Conservation (phyloP, 352 stramenopile species). For the Phytophthora pseudosyringae region DNA sequence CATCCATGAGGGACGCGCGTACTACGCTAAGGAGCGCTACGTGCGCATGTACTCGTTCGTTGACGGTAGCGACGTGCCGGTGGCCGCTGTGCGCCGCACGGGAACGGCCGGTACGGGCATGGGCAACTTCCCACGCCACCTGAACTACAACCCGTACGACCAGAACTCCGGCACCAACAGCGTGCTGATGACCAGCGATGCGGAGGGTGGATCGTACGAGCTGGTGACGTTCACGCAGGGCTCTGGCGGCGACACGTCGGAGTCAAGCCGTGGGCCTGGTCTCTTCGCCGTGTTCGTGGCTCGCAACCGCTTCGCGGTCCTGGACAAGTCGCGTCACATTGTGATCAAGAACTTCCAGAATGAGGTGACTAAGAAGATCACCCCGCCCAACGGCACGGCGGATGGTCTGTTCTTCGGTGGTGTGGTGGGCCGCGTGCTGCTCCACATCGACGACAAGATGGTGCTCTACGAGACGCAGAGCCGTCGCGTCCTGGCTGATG, state of each 20-base stretch:
- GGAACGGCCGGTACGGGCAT: conserved; percentile 83
- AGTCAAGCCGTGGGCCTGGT: conserved; percentile 95
- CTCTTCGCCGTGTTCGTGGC: conserved; percentile 97
- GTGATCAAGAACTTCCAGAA: conserved; percentile 99
- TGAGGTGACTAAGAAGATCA: conserved; percentile 98
- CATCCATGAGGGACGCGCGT: conserved; percentile 84
- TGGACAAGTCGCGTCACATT: conserved; percentile 97
- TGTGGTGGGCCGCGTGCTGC: conserved; percentile 96
- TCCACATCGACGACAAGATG: conserved; percentile 97
- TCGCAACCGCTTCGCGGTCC: conserved; percentile 97
- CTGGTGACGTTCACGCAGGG: conserved; percentile 94
- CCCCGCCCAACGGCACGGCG: conserved; percentile 94
- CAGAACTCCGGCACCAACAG: conserved; percentile 83
- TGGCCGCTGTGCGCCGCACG: conserved; percentile 73
- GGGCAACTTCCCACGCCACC: conserved; percentile 92
- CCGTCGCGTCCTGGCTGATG: conserved; percentile 95
- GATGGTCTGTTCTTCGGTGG: conserved; percentile 97
- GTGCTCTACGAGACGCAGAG: conserved; percentile 99
- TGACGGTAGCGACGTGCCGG: conserved; percentile 77
- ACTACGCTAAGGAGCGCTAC: conserved; percentile 99
- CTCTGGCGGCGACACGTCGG: conserved; percentile 80
- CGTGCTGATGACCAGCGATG: conserved; percentile 95
- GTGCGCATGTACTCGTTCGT: conserved; percentile 97
- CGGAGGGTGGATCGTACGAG: conserved; percentile 98
- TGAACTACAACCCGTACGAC: conserved; percentile 98